Conservation (phyloP, 129 eudicot species). For the Flaveria linearis region DNA sequence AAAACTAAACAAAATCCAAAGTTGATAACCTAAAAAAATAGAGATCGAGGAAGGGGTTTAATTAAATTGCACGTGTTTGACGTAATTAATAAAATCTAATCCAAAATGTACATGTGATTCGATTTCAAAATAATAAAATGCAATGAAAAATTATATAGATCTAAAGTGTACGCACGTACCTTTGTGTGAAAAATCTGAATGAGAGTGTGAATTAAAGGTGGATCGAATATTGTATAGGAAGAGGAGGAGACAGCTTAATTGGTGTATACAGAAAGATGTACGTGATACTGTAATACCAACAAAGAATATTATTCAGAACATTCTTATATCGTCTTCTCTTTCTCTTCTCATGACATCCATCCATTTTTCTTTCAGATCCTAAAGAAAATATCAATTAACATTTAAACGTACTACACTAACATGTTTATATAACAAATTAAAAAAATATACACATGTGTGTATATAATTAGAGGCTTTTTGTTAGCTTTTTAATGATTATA, state of each 20-base stretch:
- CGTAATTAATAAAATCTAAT: background rate
- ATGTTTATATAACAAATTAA: background rate
- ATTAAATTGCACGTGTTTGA: background rate
- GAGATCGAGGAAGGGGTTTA: background rate
- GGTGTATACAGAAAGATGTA: background rate
- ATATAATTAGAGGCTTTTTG: too few species aligned
- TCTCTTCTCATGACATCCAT: constrained; percentile 8
- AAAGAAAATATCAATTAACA: constrained; percentile 1
- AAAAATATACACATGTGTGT: too few species aligned
- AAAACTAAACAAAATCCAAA: constrained; percentile 2
- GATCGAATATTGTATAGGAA: background rate
- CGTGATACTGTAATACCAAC: background rate
- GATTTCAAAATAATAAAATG: background rate
- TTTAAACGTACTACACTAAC: background rate
- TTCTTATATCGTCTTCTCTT: background rate
- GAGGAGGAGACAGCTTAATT: background rate
- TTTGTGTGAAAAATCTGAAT: background rate
- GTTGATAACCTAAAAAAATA: background rate
- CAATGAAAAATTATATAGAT: background rate
- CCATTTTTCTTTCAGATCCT: constrained; percentile 15
- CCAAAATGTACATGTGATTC: background rate
- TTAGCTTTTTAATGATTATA: too few species aligned
- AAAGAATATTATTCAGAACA: background rate
- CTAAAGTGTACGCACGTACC: background rate
- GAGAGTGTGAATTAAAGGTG: background rate